Evolutionary conservation across 2,329 filamentous ascomycete species (phyloP).

Genomic region (Stagonosporopsis rhizophila): DNA sequence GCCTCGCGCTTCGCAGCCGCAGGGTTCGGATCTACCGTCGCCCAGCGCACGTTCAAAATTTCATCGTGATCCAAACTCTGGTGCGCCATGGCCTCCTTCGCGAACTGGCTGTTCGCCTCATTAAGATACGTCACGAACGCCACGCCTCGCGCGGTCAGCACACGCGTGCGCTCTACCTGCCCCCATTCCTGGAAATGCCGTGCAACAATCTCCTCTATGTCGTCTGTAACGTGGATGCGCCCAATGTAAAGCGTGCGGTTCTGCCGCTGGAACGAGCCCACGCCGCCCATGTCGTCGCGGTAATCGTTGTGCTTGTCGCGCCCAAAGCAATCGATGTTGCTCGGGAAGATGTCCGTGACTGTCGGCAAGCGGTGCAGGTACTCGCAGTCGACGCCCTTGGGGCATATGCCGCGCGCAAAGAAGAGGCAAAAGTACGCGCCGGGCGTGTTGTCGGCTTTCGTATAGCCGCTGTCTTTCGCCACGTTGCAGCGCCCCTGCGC

Average conservation of each 20-base stretch:
- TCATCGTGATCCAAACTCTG: constrained; percentile 91
- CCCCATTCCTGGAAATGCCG: constrained; percentile 98
- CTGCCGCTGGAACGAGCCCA: constrained; percentile 90
- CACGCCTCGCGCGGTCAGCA: constrained; percentile 87
- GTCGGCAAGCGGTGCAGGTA: constrained; percentile 90
- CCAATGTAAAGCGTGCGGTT: constrained; percentile 95
- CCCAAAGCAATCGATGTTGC: constrained; percentile 94
- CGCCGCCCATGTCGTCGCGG: constrained; percentile 96
- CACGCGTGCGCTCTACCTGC: constrained; percentile 84
- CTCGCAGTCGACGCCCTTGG: constrained; percentile 90
- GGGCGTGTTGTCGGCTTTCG: constrained; percentile 56
- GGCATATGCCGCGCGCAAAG: constrained; percentile 82
- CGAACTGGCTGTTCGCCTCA: constrained; percentile 61
- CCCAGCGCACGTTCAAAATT: constrained; percentile 95
- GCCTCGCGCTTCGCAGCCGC: constrained; percentile 93
- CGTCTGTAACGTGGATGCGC: constrained; percentile 91
- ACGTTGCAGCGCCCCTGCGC: constrained; percentile 89
- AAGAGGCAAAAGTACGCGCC: constrained; percentile 91
- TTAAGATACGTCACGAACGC: constrained; percentile 95
- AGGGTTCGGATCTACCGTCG: constrained; percentile 94
- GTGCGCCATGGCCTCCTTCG: constrained; percentile 89
- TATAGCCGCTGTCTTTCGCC: constrained; percentile 66
- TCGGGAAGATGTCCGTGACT: constrained; percentile 88
- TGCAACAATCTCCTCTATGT: constrained; percentile 95
- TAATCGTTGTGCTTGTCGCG: constrained; percentile 93